Evolutionary conservation across 129 eudicot genomes (phyloP).

Genomic region (Flaveria brownii): DNA sequence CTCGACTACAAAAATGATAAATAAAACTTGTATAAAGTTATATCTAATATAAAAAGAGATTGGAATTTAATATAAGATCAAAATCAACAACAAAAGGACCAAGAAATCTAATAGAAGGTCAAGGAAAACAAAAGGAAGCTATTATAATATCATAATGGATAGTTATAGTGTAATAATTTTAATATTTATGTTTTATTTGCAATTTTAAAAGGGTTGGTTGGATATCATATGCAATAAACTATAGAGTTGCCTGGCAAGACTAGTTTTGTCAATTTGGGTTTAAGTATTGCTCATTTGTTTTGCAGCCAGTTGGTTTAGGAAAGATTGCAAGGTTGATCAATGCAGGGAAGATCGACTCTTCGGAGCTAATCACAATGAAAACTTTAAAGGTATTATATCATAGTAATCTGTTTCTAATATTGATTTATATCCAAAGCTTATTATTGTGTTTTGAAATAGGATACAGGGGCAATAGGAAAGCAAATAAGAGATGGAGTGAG

Average conservation of each 20-base stretch:
- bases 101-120: background rate
- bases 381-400: conserved; percentile 64
- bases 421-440: background rate
- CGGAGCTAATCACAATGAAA: conserved; percentile 93
- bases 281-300: background rate
- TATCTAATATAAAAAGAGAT: no score
- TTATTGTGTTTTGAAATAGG: conserved; percentile 44
- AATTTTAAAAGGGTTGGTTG: background rate
- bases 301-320: conserved; percentile 97
- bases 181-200: background rate
- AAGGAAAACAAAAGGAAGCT: background rate
- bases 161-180: background rate
- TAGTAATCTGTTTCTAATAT: background rate
- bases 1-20: background rate
- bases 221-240: background rate
- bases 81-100: background rate
- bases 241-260: background rate
- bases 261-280: background rate
- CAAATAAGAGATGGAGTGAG: conserved; percentile 91
- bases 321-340: conserved; percentile 89
- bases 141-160: background rate
- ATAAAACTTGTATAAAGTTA: background rate
- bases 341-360: conserved; percentile 95
- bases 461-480: conserved; percentile 92
- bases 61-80: background rate